Evolutionary conservation across 1,139 yeast species (phyloP).

Genomic region (Yamadazyma dendronema): DNA sequence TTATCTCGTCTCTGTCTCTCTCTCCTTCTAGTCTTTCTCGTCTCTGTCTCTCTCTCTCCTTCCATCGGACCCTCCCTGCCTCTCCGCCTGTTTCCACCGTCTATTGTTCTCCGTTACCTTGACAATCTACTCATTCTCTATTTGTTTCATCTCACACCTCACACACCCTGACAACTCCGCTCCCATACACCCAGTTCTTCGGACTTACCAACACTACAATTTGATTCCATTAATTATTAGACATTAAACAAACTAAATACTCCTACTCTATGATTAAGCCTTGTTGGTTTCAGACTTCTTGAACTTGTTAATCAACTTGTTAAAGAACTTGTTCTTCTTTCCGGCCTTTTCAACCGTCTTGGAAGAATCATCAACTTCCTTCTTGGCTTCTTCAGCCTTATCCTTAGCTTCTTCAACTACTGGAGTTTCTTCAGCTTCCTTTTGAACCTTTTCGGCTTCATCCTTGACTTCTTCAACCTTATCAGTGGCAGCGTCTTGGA

Average conservation of each 20-base stretch:
- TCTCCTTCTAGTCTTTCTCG: too few species aligned
- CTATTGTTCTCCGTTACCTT: too few species aligned
- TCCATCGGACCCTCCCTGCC: too few species aligned
- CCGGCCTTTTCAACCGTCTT: constrained; percentile 32
- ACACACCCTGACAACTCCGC: too few species aligned
- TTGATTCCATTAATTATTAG: constrained; percentile 2
- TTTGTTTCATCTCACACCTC: too few species aligned
- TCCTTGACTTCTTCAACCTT: constrained; percentile 17
- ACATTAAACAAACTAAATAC: constrained; percentile 3
- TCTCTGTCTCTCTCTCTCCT: too few species aligned
- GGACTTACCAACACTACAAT: too few species aligned
- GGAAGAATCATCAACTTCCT: constrained; percentile 23
- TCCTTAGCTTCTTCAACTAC: constrained; percentile 12
- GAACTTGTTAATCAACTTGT: constrained; percentile 47
- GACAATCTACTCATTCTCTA: too few species aligned
- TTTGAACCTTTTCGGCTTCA: constrained; percentile 15
- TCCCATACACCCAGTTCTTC: too few species aligned
- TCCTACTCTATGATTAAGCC: constrained; percentile 16
- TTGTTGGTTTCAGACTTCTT: constrained; percentile 43
- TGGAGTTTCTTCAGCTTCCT: constrained; percentile 12
- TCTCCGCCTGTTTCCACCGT: too few species aligned
- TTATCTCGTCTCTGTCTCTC: too few species aligned
- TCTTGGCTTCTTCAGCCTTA: constrained; percentile 28
- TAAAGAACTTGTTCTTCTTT: constrained; percentile 51
- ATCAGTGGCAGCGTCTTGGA: constrained; percentile 5